These are phyloP conservation scores for Trametes versicolor DNA, from an alignment of 1,284 basidiomycete genomes.

Conservation along the genomic window DNA sequence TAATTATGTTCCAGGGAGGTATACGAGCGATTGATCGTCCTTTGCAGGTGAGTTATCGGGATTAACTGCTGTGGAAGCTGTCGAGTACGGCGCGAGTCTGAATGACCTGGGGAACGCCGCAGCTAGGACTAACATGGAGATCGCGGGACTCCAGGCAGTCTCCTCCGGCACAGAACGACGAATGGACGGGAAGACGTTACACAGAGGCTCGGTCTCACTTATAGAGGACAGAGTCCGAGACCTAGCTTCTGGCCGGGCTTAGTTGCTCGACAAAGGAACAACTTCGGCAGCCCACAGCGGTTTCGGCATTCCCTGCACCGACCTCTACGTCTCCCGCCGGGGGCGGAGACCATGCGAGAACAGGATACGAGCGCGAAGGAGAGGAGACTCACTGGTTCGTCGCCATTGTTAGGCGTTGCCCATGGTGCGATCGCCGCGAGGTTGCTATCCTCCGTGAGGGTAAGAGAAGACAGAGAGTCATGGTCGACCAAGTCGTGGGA, in stretches of 20 bases:
- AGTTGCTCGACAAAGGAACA: not conserved
- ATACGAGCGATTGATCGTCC: no score
- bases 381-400: slow-evolving; percentile 29
- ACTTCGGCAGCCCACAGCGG: not conserved
- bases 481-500: slow-evolving; percentile 30
- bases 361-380: no score
- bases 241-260: not conserved
- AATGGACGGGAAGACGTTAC: not conserved
- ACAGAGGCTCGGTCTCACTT: not conserved
- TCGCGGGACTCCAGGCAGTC: not conserved
- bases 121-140: not conserved
- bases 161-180: not conserved
- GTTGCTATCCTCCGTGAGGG: slow-evolving; percentile 30
- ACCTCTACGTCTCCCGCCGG: not conserved
- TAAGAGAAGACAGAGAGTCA: slow-evolving; percentile 26
- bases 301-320: not conserved
- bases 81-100: not conserved
- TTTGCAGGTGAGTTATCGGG: no score
- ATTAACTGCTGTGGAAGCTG: not conserved
- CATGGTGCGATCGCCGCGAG: slow-evolving; percentile 34
- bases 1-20: no score
- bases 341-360: not conserved
- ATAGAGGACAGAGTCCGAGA: not conserved
- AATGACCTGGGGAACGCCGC: slow-evolving; percentile 1
- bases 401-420: slow-evolving; percentile 31